These are phyloP conservation scores for Brassica incana DNA, from an alignment of 345 rosid genomes.

Conservation along the genomic window DNA sequence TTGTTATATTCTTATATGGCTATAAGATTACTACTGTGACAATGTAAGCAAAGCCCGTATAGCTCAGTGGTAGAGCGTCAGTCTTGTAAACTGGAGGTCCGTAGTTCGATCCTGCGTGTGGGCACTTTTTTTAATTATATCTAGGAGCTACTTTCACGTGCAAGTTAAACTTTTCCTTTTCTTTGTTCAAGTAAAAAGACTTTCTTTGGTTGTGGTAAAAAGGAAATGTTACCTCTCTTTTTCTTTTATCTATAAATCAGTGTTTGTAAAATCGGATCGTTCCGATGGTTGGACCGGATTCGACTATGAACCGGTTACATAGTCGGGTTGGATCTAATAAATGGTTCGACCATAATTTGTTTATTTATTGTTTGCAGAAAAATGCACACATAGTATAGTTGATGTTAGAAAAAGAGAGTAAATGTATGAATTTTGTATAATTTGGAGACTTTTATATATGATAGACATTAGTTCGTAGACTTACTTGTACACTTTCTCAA, in stretches of 20 bases:
- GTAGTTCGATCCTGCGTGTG: constrained; percentile 82
- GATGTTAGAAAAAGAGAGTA: not conserved
- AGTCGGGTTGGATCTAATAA: no score
- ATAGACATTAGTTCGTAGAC: not conserved
- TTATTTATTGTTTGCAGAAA: not conserved
- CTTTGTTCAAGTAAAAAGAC: no score
- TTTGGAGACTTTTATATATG: not conserved
- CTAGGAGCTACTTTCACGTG: no score
- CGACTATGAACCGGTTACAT: no score
- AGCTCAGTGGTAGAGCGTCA: constrained; percentile 96
- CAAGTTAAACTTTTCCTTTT: no score
- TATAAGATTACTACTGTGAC: no score
- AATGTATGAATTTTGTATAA: not conserved
- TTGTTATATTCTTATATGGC: no score
- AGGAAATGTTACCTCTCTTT: no score
- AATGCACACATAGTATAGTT: not conserved
- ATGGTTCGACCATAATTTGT: not conserved
- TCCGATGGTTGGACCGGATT: no score
- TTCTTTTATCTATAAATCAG: no score
- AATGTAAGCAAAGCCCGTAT: constrained; percentile 48
- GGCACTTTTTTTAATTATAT: constrained; percentile 42
- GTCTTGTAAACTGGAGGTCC: constrained; percentile 88
- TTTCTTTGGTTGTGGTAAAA: no score
- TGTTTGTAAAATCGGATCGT: no score
- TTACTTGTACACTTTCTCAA: not conserved